A percentile compares a stretch with the other conserved stretches of the same genome.
Conservation (phyloP, 2,329 filamentous ascomycete genomes). For the Lasiodiplodia citricola region DNA sequence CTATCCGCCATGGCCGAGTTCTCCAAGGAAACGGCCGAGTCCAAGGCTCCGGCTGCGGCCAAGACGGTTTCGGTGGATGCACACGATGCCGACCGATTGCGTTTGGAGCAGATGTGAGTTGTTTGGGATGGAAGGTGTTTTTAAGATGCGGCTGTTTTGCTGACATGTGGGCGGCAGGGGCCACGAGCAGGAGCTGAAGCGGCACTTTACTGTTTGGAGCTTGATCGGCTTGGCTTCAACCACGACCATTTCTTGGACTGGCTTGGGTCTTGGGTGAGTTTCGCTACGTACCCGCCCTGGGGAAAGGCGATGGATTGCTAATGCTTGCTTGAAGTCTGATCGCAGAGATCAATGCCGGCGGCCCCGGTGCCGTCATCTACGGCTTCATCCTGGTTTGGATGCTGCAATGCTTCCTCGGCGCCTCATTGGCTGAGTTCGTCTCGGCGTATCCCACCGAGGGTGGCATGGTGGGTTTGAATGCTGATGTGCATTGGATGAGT, state of each 20-base stretch:
- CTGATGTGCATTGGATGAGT: too few relatives aligned
- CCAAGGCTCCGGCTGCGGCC: conserved; percentile 22
- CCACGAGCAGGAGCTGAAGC: conserved; percentile 26
- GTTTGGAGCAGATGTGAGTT: conserved; percentile 25
- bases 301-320: neutral
- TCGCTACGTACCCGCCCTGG: neutral
- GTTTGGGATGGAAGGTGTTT: neutral
- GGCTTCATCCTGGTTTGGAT: conserved; percentile 29
- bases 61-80: conserved; percentile 5
- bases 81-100: conserved; percentile 24
- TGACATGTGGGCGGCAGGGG: conserved; percentile 7
- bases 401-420: conserved; percentile 30
- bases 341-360: conserved; percentile 28
- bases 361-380: conserved; percentile 29
- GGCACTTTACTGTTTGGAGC: conserved; percentile 26
- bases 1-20: neutral
- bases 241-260: conserved; percentile 29
- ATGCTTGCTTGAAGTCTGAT: conserved; percentile 7
- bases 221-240: conserved; percentile 28
- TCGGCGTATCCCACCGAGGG: conserved; percentile 29
- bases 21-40: neutral
- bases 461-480: conserved; percentile 23
- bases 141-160: neutral
- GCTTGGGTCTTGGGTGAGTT: conserved; percentile 26
- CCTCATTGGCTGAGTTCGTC: conserved; percentile 29